phyloP scores from a whole-genome alignment of 2,329 filamentous ascomycete species.

The Fusarium multiceps region DNA sequence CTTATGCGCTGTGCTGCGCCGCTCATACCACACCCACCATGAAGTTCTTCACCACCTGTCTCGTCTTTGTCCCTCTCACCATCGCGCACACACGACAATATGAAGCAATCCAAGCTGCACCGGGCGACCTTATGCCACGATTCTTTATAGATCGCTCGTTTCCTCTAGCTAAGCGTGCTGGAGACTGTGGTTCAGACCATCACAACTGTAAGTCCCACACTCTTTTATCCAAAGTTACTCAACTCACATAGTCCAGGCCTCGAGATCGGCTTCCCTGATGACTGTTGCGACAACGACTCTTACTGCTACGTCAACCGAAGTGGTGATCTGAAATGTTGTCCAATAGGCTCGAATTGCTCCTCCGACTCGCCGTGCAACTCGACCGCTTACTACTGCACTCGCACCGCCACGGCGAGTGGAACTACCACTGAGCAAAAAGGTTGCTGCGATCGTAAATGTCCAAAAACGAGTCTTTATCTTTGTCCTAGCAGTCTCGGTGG shows the following conservation, averaged over 20 bases:
- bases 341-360: constrained; percentile 56
- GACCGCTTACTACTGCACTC: constrained; percentile 51
- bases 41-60: constrained; percentile 24
- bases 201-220: constrained; percentile 49
- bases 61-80: constrained; percentile 24
- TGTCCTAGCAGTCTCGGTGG: constrained; percentile 59
- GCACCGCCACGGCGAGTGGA: constrained; percentile 45
- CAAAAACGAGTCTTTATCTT: constrained; percentile 55
- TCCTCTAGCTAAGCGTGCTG: constrained; percentile 46
- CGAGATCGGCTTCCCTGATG: constrained; percentile 53
- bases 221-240: background rate
- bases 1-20: background rate
- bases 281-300: constrained; percentile 57
- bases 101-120: constrained; percentile 35
- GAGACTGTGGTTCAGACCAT: constrained; percentile 42
- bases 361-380: constrained; percentile 52
- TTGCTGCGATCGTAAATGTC: constrained; percentile 57
- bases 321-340: constrained; percentile 55
- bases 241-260: constrained; percentile 50
- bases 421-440: constrained; percentile 44
- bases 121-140: constrained; percentile 48
- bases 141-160: constrained; percentile 47
- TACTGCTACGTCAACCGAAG: constrained; percentile 59
- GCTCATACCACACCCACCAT: constrained; percentile 22
- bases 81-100: constrained; percentile 35